phyloP scores from a whole-genome alignment of 106 monocot species.

The Triglochin maritima region DNA sequence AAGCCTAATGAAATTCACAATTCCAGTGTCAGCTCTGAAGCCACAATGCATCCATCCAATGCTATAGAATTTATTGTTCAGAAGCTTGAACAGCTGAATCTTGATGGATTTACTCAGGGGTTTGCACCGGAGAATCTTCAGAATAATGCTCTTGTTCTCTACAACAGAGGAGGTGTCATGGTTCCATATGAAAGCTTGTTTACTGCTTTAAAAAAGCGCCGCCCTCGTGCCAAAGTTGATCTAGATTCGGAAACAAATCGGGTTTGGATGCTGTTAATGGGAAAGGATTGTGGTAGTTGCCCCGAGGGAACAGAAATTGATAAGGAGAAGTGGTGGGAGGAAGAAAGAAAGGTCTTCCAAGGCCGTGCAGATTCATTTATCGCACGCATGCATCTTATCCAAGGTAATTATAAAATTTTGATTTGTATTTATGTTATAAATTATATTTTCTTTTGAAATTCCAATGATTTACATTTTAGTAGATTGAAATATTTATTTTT shows the following conservation, averaged over 20 bases:
- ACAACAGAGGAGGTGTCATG: conserved; percentile 22
- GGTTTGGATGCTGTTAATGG: conserved; percentile 75
- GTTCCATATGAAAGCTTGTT: conserved; percentile 27
- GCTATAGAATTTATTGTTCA: conserved; percentile 33
- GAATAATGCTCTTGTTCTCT: conserved; percentile 43
- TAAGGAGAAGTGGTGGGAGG: conserved; percentile 57
- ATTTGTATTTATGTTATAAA: not conserved
- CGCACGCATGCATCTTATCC: conserved; percentile 65
- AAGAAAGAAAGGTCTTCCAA: conserved; percentile 51
- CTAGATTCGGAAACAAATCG: conserved; percentile 62
- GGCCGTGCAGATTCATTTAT: conserved; percentile 59
- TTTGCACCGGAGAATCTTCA: not conserved
- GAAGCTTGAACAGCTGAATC: conserved; percentile 34
- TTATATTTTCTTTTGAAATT: not conserved
- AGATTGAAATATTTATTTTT: not conserved
- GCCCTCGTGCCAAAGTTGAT: conserved; percentile 52
- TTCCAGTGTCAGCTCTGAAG: not conserved
- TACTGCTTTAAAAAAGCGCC: conserved; percentile 31
- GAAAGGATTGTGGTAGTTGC: conserved; percentile 17
- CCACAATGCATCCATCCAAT: conserved; percentile 10
- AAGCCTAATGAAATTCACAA: not conserved
- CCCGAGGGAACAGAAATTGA: conserved; percentile 21
- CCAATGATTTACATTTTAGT: not conserved
- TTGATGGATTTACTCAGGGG: conserved; percentile 17
- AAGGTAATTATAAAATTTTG: conserved; percentile 33